Percentiles rank a stretch among this genome's conserved stretches.
Evolutionary conservation across 768 basidiomycete species (phyloP).

Genomic region (Pleurotus salmoneostramineus): DNA sequence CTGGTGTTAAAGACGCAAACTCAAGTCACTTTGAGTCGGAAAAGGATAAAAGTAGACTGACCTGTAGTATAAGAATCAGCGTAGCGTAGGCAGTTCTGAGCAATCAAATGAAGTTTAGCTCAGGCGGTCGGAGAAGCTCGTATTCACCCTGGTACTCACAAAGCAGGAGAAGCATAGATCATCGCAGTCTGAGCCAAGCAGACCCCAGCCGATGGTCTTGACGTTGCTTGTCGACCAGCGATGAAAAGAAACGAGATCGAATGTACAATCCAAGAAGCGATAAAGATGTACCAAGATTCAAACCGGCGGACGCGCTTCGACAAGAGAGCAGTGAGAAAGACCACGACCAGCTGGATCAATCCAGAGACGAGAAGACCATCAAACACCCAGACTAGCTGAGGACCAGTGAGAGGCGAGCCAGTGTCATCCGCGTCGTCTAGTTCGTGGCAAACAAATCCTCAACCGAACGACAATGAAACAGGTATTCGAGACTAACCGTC

Average conservation of each 20-base stretch:
- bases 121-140: not conserved
- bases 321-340: slow-evolving; percentile 6
- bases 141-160: not conserved
- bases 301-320: slow-evolving; percentile 4
- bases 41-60: not conserved
- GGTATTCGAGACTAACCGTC: too few relatives aligned
- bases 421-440: not conserved
- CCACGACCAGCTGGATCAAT: not conserved
- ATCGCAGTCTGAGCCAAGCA: slow-evolving; percentile 8
- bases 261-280: slow-evolving; percentile 10
- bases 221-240: slow-evolving; percentile 5
- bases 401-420: not conserved
- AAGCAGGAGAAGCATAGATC: slow-evolving; percentile 10
- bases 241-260: slow-evolving; percentile 2
- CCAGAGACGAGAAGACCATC: not conserved
- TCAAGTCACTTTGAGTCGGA: not conserved
- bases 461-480: too few relatives aligned
- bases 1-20: not conserved
- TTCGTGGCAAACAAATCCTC: too few relatives aligned
- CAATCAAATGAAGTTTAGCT: not conserved
- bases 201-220: not conserved
- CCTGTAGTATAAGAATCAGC: slow-evolving; percentile 1
- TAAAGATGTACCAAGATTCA: slow-evolving; percentile 10
- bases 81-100: not conserved
- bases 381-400: not conserved